These are phyloP conservation scores for Wilhelminamyces savonicus DNA, from an alignment of 805 yeast species.

Conservation along the genomic window DNA sequence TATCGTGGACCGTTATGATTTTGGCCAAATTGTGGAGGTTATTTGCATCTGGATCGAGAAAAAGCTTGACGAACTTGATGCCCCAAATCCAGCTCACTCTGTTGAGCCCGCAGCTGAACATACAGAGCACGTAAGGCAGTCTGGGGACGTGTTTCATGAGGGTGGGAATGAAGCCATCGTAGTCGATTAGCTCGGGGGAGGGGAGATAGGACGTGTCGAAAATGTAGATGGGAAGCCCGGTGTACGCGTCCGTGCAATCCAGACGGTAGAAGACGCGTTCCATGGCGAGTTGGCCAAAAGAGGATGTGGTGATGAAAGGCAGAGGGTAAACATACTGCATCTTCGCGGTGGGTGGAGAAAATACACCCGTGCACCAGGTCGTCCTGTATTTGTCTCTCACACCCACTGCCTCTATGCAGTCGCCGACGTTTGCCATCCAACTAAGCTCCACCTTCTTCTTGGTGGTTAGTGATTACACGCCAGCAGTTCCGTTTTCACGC, in stretches of 20 bases:
- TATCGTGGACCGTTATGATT: conserved; percentile 80
- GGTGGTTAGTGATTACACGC: too few relatives aligned
- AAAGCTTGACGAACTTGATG: conserved; percentile 42
- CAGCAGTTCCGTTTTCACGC: too few relatives aligned
- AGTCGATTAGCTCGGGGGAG: conserved; percentile 36
- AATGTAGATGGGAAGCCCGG: conserved; percentile 65
- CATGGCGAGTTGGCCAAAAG: conserved; percentile 14
- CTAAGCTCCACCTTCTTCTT: too few relatives aligned
- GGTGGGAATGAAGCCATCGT: conserved; percentile 50
- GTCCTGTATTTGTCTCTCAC: too few relatives aligned
- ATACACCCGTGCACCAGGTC: too few relatives aligned
- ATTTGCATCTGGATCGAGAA: conserved; percentile 47
- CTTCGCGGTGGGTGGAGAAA: too few relatives aligned
- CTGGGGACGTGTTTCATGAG: conserved; percentile 54
- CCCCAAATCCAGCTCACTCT: conserved; percentile 69
- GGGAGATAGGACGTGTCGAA: conserved; percentile 83
- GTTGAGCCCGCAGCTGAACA: conserved; percentile 79
- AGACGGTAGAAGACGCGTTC: conserved; percentile 51
- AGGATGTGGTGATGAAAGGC: too few relatives aligned
- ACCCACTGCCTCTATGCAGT: too few relatives aligned
- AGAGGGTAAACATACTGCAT: too few relatives aligned
- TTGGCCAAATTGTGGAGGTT: conserved; percentile 45
- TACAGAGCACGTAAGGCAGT: conserved; percentile 57
- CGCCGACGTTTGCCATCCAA: too few relatives aligned
- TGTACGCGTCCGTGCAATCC: conserved; percentile 56